Percentiles rank a stretch among this genome's conserved stretches.
Evolutionary conservation across 2,329 filamentous ascomycete genomes (phyloP).

Genomic region (Pseudopyrenochaeta lycopersici): DNA sequence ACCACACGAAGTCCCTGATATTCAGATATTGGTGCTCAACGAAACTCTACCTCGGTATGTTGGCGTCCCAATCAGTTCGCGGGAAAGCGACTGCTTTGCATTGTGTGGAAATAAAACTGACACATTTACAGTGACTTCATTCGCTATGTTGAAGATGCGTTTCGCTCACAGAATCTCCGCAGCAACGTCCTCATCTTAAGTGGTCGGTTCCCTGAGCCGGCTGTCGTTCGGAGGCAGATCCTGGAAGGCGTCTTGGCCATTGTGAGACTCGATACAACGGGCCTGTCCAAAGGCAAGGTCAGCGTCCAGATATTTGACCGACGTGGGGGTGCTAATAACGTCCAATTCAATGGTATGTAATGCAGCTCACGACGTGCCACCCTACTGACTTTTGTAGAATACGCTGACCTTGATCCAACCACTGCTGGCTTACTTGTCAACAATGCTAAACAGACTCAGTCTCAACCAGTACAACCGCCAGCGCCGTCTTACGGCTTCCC

Average conservation of each 20-base stretch:
- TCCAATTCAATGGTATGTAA: conserved; percentile 74
- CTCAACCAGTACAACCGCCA: conserved; percentile 43
- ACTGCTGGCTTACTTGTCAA: conserved; percentile 84
- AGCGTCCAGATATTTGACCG: conserved; percentile 87
- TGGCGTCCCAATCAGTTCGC: background rate
- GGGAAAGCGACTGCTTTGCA: background rate
- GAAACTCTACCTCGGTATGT: conserved; percentile 62
- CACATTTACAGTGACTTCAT: conserved; percentile 71
- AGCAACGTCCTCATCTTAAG: conserved; percentile 83
- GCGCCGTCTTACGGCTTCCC: conserved; percentile 37
- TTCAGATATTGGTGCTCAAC: conserved; percentile 85
- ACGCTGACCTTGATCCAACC: conserved; percentile 79
- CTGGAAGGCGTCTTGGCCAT: conserved; percentile 89
- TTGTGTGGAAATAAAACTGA: conserved; percentile 6
- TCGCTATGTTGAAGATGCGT: conserved; percentile 79
- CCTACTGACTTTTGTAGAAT: conserved; percentile 64
- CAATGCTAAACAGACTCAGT: conserved; percentile 68
- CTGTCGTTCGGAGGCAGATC: conserved; percentile 85
- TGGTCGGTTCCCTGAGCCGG: conserved; percentile 76
- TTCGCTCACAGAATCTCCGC: conserved; percentile 74
- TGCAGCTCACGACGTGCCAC: background rate
- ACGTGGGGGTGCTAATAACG: conserved; percentile 74
- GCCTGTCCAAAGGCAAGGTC: conserved; percentile 77
- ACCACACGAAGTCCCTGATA: conserved; percentile 81
- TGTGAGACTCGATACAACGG: conserved; percentile 74